phyloP scores from a whole-genome alignment of 805 yeast species.

The Zygosaccharomyces gambellarensis region DNA sequence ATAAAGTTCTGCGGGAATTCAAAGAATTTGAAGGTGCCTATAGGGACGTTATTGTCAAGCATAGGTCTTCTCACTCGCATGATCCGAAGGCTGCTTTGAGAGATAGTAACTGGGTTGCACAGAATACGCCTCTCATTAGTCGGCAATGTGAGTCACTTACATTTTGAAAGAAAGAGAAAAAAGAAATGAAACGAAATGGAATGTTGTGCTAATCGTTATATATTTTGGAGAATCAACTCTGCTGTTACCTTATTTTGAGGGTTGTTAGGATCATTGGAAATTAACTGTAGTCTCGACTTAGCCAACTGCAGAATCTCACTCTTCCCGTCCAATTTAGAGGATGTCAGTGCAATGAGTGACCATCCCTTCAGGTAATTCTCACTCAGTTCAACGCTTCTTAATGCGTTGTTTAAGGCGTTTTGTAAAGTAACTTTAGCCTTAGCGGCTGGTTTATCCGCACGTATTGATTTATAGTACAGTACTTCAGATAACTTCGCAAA shows the following conservation, averaged over 20 bases:
- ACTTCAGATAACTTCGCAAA: slow-evolving; percentile 29
- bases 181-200: too few relatives aligned
- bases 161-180: slow-evolving; percentile 9
- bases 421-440: slow-evolving; percentile 13
- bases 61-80: slow-evolving; percentile 46
- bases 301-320: slow-evolving; percentile 38
- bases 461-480: slow-evolving; percentile 21
- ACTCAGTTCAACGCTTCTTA: slow-evolving; percentile 73
- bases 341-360: slow-evolving; percentile 54
- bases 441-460: slow-evolving; percentile 8
- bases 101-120: slow-evolving; percentile 82
- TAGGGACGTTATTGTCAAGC: slow-evolving; percentile 39
- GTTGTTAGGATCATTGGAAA: slow-evolving; percentile 30
- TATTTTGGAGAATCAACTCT: slow-evolving; percentile 21
- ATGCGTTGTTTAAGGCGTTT: slow-evolving; percentile 43
- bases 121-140: slow-evolving; percentile 46
- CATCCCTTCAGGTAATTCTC: slow-evolving; percentile 67
- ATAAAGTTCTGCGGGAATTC: slow-evolving; percentile 67
- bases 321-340: slow-evolving; percentile 26
- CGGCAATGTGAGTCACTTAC: slow-evolving; percentile 34
- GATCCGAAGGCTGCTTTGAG: slow-evolving; percentile 69
- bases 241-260: slow-evolving; percentile 40
- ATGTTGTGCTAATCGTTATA: slow-evolving; percentile 4
- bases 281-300: slow-evolving; percentile 33
- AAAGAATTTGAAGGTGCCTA: slow-evolving; percentile 62